Evolutionary conservation across 345 rosid species (phyloP).

Genomic region (Draba incana): DNA sequence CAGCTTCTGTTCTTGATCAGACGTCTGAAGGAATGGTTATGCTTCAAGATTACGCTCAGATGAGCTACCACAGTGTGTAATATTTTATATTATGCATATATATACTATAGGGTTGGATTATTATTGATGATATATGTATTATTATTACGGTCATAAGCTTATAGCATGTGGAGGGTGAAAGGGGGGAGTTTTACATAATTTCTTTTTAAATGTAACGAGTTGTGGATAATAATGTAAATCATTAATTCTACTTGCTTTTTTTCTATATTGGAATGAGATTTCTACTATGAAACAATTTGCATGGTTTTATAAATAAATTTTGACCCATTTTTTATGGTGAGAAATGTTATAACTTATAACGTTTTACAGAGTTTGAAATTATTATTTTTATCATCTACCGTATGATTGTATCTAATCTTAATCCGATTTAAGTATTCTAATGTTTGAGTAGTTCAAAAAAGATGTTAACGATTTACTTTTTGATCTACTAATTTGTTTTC

Average conservation of each 20-base stretch:
- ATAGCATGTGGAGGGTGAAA: constrained; percentile 34
- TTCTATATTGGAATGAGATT: neutral
- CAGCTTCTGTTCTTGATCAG: constrained; percentile 50
- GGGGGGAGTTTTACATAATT: constrained; percentile 1
- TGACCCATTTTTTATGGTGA: constrained; percentile 4
- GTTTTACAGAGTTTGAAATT: neutral
- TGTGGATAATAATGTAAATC: constrained; percentile 60
- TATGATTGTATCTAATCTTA: neutral
- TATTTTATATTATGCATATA: constrained; percentile 10
- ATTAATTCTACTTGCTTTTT: constrained; percentile 35
- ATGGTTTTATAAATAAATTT: neutral
- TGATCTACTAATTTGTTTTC: neutral
- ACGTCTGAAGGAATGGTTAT: constrained; percentile 48
- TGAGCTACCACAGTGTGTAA: constrained; percentile 62
- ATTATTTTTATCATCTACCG: neutral
- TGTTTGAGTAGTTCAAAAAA: neutral
- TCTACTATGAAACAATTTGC: constrained; percentile 1
- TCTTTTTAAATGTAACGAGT: constrained; percentile 50
- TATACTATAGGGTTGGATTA: constrained; percentile 41
- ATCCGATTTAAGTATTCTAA: neutral
- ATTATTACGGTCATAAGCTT: constrained; percentile 36
- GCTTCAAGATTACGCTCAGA: constrained; percentile 57
- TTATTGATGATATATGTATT: constrained; percentile 31
- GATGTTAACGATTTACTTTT: too few relatives aligned
- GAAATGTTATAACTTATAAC: neutral